Percentiles rank a stretch among this genome's conserved stretches.
phyloP scores from a whole-genome alignment of 2,329 filamentous ascomycete genomes.

The Scytalidium lignicola region DNA sequence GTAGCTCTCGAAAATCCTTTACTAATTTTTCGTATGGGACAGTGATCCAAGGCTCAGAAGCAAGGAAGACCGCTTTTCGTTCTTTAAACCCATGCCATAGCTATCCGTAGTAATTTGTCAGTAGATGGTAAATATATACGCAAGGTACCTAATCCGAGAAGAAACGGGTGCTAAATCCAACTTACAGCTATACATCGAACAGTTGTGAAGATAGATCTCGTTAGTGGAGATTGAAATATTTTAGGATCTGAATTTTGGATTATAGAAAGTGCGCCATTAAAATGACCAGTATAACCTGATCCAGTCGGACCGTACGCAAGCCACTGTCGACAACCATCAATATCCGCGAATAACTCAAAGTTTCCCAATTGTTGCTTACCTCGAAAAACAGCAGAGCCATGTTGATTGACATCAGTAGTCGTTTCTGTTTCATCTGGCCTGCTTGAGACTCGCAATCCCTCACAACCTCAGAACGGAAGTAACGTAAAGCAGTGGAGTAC shows the following conservation, averaged over 20 bases:
- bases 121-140: neutral
- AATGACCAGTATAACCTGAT: neutral
- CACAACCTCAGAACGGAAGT: neutral
- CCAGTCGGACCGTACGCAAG: neutral
- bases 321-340: neutral
- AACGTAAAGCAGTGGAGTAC: neutral
- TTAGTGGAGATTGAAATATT: neutral
- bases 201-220: neutral
- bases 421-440: neutral
- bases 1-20: neutral
- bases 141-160: neutral
- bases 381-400: neutral
- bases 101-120: neutral
- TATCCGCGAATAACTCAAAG: neutral
- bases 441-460: neutral
- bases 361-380: neutral
- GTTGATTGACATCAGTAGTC: neutral
- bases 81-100: neutral
- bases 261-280: neutral
- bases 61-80: neutral
- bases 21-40: neutral
- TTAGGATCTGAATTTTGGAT: neutral
- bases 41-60: neutral
- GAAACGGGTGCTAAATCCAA: neutral
- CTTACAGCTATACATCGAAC: neutral